A percentile compares a stretch with the other conserved stretches of the same genome.
Conservation (phyloP, 2,329 filamentous ascomycete genomes). For the Penicillium janthinellum region DNA sequence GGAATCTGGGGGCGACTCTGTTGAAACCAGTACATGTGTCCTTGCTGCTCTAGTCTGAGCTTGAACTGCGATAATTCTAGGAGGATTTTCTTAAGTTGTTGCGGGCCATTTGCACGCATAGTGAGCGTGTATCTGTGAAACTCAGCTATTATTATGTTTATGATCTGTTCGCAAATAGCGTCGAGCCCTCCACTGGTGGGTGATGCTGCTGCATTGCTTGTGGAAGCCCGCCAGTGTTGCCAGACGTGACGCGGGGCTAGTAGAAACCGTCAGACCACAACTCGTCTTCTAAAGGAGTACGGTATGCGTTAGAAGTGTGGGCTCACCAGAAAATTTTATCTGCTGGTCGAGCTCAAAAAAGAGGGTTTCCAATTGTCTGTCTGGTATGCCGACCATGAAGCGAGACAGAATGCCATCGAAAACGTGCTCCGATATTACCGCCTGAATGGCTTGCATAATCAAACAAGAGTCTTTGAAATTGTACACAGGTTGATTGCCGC, state of each 20-base stretch:
- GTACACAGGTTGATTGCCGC: too few relatives aligned
- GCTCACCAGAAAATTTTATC: neutral
- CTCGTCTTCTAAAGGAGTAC: neutral
- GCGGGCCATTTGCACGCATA: neutral
- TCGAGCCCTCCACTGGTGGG: neutral
- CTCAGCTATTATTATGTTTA: neutral
- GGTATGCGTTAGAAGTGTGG: too few relatives aligned
- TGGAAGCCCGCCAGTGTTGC: constrained; percentile 1
- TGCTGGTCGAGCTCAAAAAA: neutral
- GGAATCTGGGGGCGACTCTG: neutral
- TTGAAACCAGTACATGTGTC: neutral
- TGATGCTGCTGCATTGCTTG: neutral
- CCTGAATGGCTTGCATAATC: neutral
- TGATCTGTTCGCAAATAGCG: neutral
- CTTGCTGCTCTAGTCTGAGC: neutral
- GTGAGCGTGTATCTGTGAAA: neutral
- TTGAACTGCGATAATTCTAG: neutral
- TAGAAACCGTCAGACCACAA: neutral
- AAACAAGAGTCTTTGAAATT: neutral
- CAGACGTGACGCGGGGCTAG: neutral
- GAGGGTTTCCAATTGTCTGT: neutral
- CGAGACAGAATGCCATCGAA: neutral
- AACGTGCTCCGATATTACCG: neutral
- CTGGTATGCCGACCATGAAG: neutral
- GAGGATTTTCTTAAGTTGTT: neutral